Conservation (phyloP, 768 basidiomycete genomes). For the Multifurca ochricompacta region DNA sequence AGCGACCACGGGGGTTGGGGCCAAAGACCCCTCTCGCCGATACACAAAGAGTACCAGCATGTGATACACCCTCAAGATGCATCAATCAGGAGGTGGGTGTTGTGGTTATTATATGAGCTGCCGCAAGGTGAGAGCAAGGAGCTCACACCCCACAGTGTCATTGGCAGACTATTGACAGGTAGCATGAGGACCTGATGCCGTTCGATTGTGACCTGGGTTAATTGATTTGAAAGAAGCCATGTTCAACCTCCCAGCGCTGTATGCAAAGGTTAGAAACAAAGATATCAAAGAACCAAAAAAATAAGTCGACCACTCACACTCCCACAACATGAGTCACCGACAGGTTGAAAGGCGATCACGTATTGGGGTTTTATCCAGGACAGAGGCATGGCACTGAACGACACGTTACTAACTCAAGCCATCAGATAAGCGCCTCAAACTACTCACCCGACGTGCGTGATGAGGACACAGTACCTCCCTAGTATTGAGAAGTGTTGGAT, state of each 20-base stretch:
- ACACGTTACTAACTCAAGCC: neutral
- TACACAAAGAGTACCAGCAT: neutral
- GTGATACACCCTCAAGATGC: neutral
- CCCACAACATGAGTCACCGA: slow-evolving; percentile 3
- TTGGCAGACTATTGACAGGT: neutral
- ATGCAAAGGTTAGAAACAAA: no score
- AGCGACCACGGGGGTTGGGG: no score
- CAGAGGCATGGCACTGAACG: neutral
- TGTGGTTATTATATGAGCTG: no score
- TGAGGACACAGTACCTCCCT: no score
- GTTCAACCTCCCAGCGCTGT: slow-evolving; percentile 11
- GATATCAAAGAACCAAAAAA: no score
- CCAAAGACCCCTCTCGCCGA: neutral
- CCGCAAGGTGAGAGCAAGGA: neutral
- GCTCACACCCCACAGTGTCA: neutral
- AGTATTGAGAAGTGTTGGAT: no score
- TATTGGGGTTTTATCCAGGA: neutral
- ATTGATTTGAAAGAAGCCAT: slow-evolving; percentile 12
- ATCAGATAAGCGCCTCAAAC: neutral
- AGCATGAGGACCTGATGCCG: neutral
- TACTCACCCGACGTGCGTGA: neutral
- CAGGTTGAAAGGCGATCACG: slow-evolving; percentile 9
- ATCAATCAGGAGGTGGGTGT: neutral
- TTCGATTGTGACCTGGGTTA: slow-evolving; percentile 7
- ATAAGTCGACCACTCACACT: slow-evolving; percentile 1